Evolutionary conservation across 352 stramenopile genomes (phyloP).

Genomic region (Thalassiosira allenii): DNA sequence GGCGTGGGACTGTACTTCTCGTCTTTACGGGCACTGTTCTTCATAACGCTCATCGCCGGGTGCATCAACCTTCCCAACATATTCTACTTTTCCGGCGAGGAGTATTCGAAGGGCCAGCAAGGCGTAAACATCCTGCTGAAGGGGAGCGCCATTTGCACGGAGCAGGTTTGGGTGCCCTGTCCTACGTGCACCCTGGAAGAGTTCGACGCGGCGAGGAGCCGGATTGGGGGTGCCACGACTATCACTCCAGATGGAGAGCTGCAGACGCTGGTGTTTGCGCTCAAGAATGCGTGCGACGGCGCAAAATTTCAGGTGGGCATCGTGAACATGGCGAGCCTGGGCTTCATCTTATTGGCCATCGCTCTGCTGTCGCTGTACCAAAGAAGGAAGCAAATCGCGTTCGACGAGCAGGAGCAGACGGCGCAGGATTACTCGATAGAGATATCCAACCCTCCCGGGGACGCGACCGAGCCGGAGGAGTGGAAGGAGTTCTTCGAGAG

Average conservation of each 20-base stretch:
- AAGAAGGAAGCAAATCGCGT: slow-evolving; percentile 55
- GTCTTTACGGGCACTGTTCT: slow-evolving; percentile 50
- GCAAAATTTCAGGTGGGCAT: slow-evolving; percentile 57
- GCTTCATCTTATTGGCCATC: slow-evolving; percentile 63
- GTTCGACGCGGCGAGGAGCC: slow-evolving; percentile 36
- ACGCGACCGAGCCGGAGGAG: slow-evolving; percentile 80
- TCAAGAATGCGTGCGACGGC: slow-evolving; percentile 71
- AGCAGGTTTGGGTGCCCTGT: slow-evolving; percentile 70
- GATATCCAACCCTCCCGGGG: slow-evolving; percentile 73
- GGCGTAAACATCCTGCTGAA: slow-evolving; percentile 56
- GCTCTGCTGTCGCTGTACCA: slow-evolving; percentile 54
- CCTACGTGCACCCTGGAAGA: slow-evolving; percentile 52
- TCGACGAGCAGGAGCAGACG: slow-evolving; percentile 84
- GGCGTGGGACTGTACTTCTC: slow-evolving; percentile 80
- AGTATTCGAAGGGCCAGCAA: slow-evolving; percentile 59
- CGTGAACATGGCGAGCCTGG: slow-evolving; percentile 63
- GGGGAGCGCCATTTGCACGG: slow-evolving; percentile 70
- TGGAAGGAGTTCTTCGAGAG: slow-evolving; percentile 80
- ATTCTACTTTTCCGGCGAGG: slow-evolving; percentile 65
- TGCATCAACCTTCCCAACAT: slow-evolving; percentile 78
- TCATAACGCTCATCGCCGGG: slow-evolving; percentile 63
- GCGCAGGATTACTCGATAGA: slow-evolving; percentile 84
- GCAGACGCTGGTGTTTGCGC: slow-evolving; percentile 63
- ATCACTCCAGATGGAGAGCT: slow-evolving; percentile 50
- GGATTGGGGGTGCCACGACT: slow-evolving; percentile 42